Evolutionary conservation across 2,329 filamentous ascomycete species (phyloP), one percentile per base, ranked within the genome.

Genomic region (Lojkania enalia): DNA sequence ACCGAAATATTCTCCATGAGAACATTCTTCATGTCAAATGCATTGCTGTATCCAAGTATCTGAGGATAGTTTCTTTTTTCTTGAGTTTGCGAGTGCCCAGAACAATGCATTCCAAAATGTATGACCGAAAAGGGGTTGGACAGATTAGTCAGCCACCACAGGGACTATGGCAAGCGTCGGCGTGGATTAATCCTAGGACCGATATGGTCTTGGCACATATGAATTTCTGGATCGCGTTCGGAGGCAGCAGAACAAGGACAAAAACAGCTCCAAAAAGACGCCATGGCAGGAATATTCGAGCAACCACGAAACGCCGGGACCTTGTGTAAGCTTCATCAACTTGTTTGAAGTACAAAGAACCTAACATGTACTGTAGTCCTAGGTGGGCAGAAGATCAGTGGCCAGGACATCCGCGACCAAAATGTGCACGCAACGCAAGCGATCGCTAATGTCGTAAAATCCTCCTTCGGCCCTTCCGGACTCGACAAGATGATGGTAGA

Each of bases 401-500:
- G 94, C 59, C 80, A 89, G 63, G 94, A 99, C 75, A 95, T 99
- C 71, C 84, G 94, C 70, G 94, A 99, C 71, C 91, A 97, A 75
- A 97, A 96, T 79, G 94, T 97, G 37, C 83, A 90, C 59, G 94
- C 94, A 58, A 97, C 94, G 35, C 90, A 96, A 72, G 90, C 92
- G 48, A 97, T 99, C 66, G 87, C 94, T 64, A 99, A 97, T 84
- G 91, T 99, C 48, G 90, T 99, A 72, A 97, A 96, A 79, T 96
- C 89, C 74, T 99, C 94, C 13, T 99, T 99, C 69, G 94, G 94
- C 44, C 94, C 94, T 39, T 96, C 90, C 52, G 94, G 94, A 37
- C 82, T 99, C 57, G 94, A 99, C 72, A 99, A 99, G 83, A 99
- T 99, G 94, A 97, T 99, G 94, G 94, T 99, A 63, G 94, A 99